Evolutionary conservation across 2,329 filamentous ascomycete species (phyloP), one percentile per base, ranked within the genome.

Genomic region (Alternaria viburni): DNA sequence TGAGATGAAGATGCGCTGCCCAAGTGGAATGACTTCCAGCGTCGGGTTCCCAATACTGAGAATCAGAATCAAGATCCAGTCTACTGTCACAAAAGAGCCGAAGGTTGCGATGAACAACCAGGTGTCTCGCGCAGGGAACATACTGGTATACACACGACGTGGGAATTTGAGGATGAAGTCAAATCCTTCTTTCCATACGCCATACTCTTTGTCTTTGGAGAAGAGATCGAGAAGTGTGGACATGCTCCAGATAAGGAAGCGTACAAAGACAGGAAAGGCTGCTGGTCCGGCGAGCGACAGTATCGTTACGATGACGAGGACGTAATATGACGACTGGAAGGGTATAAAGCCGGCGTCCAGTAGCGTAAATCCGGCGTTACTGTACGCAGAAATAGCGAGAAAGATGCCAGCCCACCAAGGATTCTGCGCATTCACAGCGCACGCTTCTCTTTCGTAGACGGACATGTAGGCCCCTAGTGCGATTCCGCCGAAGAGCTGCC

Each of bases 171-270:
- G 62, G 21, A 69, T 70, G 26, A 70, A 70, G 19, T 70, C 68
- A 23, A 70, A 70, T 13, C 68, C 69, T 52, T 68, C 67, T 57
- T 66, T 71, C 69, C 69, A 71, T 13, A 71, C 64, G 26, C 69
- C 67, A 56, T 71, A 71, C 44, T 71, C 66, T 54, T 69, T 66
- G 36, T 63, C 41, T 50, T 66, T 62, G 17, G 66, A 69, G 45
- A 67, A 66, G n/a, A 69, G 51, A 49, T 69, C 32, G 17, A 70
- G 62, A 23, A 68, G 57, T 28, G 28, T 55, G 10, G 68, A 70
- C 67, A 70, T 70, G 21, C 54, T 64, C 68, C 68, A 70, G 57
- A 70, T 69, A 8, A 69, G 57, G 57, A 66, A 68, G 19, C 68
- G 66, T 21, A 70, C 54, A 44, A 70, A 60, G 17, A 70, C 66